These are phyloP conservation scores for Podospora sp. DNA, from an alignment of 495 filamentous ascomycete species.

Conservation along the genomic window DNA sequence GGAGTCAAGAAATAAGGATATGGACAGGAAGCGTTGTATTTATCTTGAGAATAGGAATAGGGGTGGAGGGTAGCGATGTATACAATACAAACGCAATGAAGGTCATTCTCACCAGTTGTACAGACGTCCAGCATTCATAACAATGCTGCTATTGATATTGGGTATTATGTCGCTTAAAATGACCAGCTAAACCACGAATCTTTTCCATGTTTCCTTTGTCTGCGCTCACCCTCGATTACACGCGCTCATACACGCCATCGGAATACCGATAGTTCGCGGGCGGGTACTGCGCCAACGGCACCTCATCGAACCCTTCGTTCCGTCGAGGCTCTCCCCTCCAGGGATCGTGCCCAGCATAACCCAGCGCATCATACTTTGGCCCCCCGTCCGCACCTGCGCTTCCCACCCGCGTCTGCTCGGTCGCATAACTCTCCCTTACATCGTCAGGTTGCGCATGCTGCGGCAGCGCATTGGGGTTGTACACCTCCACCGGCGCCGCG, in stretches of 20 bases:
- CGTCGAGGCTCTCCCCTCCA: not conserved
- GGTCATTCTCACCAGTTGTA: no score
- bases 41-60: no score
- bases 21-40: no score
- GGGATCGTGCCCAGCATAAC: not conserved
- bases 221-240: not conserved
- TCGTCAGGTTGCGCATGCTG: conserved; percentile 45
- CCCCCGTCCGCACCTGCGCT: conserved; percentile 8
- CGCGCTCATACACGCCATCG: conserved; percentile 31
- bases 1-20: no score
- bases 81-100: no score
- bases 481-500: not conserved
- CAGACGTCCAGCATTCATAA: no score
- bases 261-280: conserved; percentile 29
- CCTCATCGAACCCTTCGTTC: conserved; percentile 5
- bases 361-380: conserved; percentile 20
- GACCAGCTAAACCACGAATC: not conserved
- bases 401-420: conserved; percentile 42
- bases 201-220: not conserved
- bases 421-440: conserved; percentile 45
- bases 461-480: conserved; percentile 39
- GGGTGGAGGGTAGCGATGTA: no score
- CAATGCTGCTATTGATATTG: not conserved
- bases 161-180: conserved; percentile 1
- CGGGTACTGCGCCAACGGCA: conserved; percentile 17